These are phyloP conservation scores for Talaromyces sp. DNA, from an alignment of 2,329 filamentous ascomycete species.

Conservation along the genomic window DNA sequence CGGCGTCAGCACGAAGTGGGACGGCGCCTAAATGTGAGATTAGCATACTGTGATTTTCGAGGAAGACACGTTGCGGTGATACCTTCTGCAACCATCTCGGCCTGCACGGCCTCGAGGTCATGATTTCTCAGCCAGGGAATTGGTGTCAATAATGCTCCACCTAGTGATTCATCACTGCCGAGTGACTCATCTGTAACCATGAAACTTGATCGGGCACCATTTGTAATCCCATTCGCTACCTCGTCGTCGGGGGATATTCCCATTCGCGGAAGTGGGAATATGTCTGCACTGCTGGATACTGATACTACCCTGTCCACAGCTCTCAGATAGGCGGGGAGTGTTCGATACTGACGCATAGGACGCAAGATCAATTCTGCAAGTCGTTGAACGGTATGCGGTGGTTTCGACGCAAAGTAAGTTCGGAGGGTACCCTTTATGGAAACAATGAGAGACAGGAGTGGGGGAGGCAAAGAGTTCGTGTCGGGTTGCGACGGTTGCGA, in stretches of 20 bases:
- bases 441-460: slow-evolving; percentile 60
- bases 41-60: neutral
- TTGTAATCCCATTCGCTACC: slow-evolving; percentile 56
- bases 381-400: slow-evolving; percentile 90
- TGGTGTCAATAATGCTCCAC: slow-evolving; percentile 85
- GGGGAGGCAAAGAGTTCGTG: slow-evolving; percentile 59
- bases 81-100: slow-evolving; percentile 20
- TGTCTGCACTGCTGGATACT: slow-evolving; percentile 75
- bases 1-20: slow-evolving; percentile 37
- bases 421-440: slow-evolving; percentile 60
- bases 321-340: slow-evolving; percentile 79
- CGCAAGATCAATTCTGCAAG: slow-evolving; percentile 79
- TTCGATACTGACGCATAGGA: slow-evolving; percentile 75
- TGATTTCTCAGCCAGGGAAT: slow-evolving; percentile 75
- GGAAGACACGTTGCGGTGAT: neutral
- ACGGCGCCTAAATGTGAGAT: slow-evolving; percentile 28
- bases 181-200: slow-evolving; percentile 44
- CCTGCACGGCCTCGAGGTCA: slow-evolving; percentile 28
- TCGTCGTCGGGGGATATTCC: slow-evolving; percentile 18
- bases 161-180: slow-evolving; percentile 83
- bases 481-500: slow-evolving; percentile 43
- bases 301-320: slow-evolving; percentile 87
- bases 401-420: slow-evolving; percentile 66
- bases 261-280: slow-evolving; percentile 68
- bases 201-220: slow-evolving; percentile 35